Conservation (phyloP, 1,139 yeast species). For the Suhomyces guaymorum region DNA sequence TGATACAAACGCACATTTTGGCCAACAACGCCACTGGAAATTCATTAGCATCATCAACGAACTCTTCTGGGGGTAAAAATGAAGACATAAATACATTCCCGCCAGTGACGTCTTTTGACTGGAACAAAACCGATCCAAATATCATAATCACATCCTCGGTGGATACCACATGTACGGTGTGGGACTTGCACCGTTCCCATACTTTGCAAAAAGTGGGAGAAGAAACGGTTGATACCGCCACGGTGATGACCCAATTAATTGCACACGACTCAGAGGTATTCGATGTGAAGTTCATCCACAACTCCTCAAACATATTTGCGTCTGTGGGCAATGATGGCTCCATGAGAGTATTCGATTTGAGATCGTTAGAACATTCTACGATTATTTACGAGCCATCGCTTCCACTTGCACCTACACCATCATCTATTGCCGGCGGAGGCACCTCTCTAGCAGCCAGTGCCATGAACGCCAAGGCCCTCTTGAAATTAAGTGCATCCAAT, state of each 20-base stretch:
- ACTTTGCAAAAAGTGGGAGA: conserved; percentile 10
- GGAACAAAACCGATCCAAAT: conserved; percentile 76
- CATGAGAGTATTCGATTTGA: conserved; percentile 84
- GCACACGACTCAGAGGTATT: conserved; percentile 96
- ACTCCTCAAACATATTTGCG: conserved; percentile 78
- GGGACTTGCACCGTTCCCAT: conserved; percentile 67
- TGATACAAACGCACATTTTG: conserved; percentile 42
- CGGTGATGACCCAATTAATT: conserved; percentile 87
- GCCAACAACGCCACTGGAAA: conserved; percentile 39
- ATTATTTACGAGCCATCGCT: conserved; percentile 72
- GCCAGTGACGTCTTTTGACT: conserved; percentile 90
- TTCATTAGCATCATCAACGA: conserved; percentile 4
- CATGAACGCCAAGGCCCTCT: conserved; percentile 57
- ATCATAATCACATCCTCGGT: conserved; percentile 82
- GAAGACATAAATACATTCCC: conserved; percentile 57
- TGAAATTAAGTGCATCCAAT: conserved; percentile 77
- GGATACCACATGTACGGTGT: conserved; percentile 94
- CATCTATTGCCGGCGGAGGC: conserved; percentile 27
- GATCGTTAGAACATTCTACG: conserved; percentile 90
- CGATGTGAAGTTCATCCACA: conserved; percentile 82
- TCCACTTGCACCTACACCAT: conserved; percentile 13
- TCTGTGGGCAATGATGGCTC: conserved; percentile 97
- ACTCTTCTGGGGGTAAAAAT: too few species aligned
- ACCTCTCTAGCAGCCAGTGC: conserved; percentile 8
- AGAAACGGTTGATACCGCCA: conserved; percentile 44